A percentile compares a stretch with the other conserved stretches of the same genome.
Conservation (phyloP, 2,329 filamentous ascomycete species). For the Xylaria sp. region DNA sequence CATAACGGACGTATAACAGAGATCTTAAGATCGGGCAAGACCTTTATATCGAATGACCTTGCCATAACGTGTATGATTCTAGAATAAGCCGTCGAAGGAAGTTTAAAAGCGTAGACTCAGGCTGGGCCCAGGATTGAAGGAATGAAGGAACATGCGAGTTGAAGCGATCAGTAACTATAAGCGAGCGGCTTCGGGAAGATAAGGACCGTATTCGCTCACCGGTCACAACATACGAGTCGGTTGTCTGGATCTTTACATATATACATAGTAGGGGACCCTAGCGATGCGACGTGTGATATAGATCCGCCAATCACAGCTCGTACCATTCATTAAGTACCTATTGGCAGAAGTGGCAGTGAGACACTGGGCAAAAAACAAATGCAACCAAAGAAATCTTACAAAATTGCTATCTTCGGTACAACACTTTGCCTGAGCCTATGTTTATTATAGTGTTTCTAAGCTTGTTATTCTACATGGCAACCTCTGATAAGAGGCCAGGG, state of each 20-base stretch:
- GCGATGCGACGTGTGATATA: conserved; percentile 18
- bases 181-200: conserved; percentile 25
- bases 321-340: background rate
- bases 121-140: conserved; percentile 33
- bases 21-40: background rate
- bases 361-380: background rate
- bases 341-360: background rate
- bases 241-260: conserved; percentile 19
- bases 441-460: background rate
- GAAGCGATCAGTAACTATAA: conserved; percentile 15
- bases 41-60: conserved; percentile 2
- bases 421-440: background rate
- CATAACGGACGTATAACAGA: conserved; percentile 6
- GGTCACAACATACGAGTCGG: conserved; percentile 8
- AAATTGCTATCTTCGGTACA: background rate
- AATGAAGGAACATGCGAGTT: conserved; percentile 34
- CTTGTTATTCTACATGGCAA: background rate
- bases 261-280: conserved; percentile 3
- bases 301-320: conserved; percentile 18
- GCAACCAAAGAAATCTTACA: background rate
- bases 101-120: conserved; percentile 8
- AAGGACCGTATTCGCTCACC: conserved; percentile 17
- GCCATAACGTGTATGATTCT: conserved; percentile 19
- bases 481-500: background rate
- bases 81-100: conserved; percentile 12